Percentiles rank a stretch among this genome's conserved stretches.
Evolutionary conservation across 306 rosid species (phyloP).

Genomic region (Urtica urens): DNA sequence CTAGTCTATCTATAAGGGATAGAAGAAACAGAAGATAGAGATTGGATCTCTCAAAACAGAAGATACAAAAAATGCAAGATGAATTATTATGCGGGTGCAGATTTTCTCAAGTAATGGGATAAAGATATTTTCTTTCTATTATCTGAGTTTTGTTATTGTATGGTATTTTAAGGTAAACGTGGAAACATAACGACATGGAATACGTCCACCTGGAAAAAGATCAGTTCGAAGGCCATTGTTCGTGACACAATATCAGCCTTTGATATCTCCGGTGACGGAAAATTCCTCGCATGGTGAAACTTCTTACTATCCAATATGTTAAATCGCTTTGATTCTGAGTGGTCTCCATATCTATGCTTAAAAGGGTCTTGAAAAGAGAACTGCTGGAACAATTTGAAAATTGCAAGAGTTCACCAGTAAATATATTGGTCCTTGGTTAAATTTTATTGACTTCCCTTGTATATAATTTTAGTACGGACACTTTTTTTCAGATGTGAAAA

Average conservation of each 20-base stretch:
- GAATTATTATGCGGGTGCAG: slow-evolving; percentile 64
- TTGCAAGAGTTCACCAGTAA: too few relatives aligned
- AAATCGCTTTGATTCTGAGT: too few relatives aligned
- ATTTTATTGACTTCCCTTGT: too few relatives aligned
- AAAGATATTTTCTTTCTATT: slow-evolving; percentile 11
- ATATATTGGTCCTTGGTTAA: too few relatives aligned
- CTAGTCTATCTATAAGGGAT: too few relatives aligned
- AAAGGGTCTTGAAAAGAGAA: too few relatives aligned
- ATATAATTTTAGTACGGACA: too few relatives aligned
- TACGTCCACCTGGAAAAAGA: slow-evolving; percentile 64
- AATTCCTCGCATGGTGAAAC: slow-evolving; percentile 71
- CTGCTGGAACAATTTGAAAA: too few relatives aligned
- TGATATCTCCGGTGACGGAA: slow-evolving; percentile 78
- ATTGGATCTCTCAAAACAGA: slow-evolving; percentile 5
- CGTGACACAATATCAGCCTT: slow-evolving; percentile 59
- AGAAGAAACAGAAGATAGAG: too few relatives aligned
- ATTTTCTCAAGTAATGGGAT: slow-evolving; percentile 52
- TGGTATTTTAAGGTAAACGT: slow-evolving; percentile 42
- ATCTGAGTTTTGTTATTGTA: slow-evolving; percentile 16
- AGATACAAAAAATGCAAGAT: slow-evolving; percentile 36
- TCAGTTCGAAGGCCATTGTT: slow-evolving; percentile 40
- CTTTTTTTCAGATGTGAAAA: too few relatives aligned
- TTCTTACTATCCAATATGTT: not conserved
- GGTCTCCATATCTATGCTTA: too few relatives aligned
- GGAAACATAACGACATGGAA: slow-evolving; percentile 81